These are phyloP conservation scores for Chytridium lagenaria DNA, from an alignment of 371 early-diverging fungal genomes.

Conservation along the genomic window DNA sequence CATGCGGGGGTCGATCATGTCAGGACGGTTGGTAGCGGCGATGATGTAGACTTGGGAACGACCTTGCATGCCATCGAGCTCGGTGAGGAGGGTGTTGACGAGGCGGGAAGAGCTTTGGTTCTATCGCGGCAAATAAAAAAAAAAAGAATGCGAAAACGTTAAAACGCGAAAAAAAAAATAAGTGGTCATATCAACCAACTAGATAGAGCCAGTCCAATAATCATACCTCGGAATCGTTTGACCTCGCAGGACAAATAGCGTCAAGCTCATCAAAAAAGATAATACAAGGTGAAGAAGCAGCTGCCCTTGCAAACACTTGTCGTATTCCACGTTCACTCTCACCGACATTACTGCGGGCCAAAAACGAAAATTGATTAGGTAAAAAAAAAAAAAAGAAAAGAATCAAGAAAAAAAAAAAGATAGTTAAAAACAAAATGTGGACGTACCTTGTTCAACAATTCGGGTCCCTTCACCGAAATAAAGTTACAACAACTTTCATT, in stretches of 20 bases:
- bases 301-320: slow-evolving; percentile 96
- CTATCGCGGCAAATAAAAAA: slow-evolving; percentile 45
- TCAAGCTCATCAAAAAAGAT: slow-evolving; percentile 99
- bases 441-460: slow-evolving; percentile 92
- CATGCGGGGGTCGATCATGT: slow-evolving; percentile 99
- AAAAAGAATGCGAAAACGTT: neutral
- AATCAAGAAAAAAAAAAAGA: neutral
- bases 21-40: slow-evolving; percentile 99
- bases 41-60: slow-evolving; percentile 94
- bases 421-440: neutral
- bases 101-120: slow-evolving; percentile 92
- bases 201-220: no score
- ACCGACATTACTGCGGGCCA: slow-evolving; percentile 87
- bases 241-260: slow-evolving; percentile 82
- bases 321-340: slow-evolving; percentile 98
- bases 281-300: slow-evolving; percentile 94
- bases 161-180: no score
- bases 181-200: no score
- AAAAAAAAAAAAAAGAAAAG: neutral
- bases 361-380: neutral
- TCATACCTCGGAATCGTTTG: slow-evolving; percentile 75
- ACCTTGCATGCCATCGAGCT: slow-evolving; percentile 96
- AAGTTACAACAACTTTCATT: slow-evolving; percentile 98
- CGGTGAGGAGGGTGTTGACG: slow-evolving; percentile 98
- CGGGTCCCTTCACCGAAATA: slow-evolving; percentile 99